These are phyloP conservation scores for Hymenoscyphus fructigenus DNA, from an alignment of 2,329 filamentous ascomycete genomes.

Conservation along the genomic window DNA sequence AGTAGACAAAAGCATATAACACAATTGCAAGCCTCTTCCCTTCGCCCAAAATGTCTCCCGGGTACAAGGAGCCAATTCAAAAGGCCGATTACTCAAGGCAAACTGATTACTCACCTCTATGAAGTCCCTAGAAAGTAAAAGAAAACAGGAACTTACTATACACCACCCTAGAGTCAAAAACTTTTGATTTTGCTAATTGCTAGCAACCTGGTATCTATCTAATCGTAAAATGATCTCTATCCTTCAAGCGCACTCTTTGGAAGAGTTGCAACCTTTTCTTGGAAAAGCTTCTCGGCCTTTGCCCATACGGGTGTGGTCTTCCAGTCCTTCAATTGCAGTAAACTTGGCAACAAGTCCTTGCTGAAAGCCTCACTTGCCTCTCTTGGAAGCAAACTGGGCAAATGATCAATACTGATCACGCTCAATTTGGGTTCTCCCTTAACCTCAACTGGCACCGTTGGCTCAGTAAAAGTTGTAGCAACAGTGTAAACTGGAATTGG, in stretches of 20 bases:
- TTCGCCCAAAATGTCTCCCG: not conserved
- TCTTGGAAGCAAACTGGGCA: slow-evolving; percentile 78
- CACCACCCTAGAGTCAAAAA: not conserved
- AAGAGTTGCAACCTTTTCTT: slow-evolving; percentile 74
- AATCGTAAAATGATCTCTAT: slow-evolving; percentile 1
- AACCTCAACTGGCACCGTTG: slow-evolving; percentile 74
- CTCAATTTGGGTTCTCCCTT: slow-evolving; percentile 57
- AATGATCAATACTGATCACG: slow-evolving; percentile 86
- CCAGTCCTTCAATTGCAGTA: slow-evolving; percentile 76
- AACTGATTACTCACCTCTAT: not conserved
- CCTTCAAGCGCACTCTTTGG: slow-evolving; percentile 40
- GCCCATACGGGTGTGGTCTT: slow-evolving; percentile 75
- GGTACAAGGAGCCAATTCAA: not conserved
- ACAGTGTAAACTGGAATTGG: slow-evolving; percentile 78
- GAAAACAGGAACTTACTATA: not conserved
- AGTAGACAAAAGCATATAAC: not conserved
- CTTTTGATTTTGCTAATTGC: slow-evolving; percentile 3
- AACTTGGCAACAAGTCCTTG: slow-evolving; percentile 71
- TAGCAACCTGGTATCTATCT: slow-evolving; percentile 4
- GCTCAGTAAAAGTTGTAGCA: slow-evolving; percentile 83
- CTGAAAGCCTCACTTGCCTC: slow-evolving; percentile 88
- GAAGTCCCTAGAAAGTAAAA: not conserved
- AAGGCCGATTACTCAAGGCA: not conserved
- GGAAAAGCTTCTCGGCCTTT: slow-evolving; percentile 79
- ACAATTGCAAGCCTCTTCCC: not conserved